Percentiles rank a stretch among this genome's conserved stretches.
phyloP scores from a whole-genome alignment of 2,329 filamentous ascomycete species.

The Penicillium italicum region DNA sequence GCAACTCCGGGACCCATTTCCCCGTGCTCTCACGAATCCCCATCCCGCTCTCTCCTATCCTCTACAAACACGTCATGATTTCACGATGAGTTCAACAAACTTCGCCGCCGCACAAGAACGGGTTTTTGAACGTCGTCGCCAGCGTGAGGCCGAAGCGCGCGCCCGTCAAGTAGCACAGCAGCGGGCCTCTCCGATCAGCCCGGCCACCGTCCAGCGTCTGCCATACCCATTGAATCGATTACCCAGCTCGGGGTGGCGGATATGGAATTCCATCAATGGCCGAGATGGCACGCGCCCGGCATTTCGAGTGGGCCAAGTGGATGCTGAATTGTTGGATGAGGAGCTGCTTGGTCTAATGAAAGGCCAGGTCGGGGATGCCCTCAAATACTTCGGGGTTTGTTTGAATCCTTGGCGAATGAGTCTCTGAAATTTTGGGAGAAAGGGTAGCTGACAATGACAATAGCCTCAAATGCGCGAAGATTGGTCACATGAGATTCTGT shows the following conservation, averaged over 20 bases:
- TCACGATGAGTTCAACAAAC: slow-evolving; percentile 57
- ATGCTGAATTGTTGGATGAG: slow-evolving; percentile 91
- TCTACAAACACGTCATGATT: slow-evolving; percentile 30
- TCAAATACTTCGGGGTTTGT: slow-evolving; percentile 77
- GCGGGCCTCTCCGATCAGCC: slow-evolving; percentile 49
- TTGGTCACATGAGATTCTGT: slow-evolving; percentile 79
- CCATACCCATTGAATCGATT: slow-evolving; percentile 62
- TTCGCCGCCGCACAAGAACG: slow-evolving; percentile 89
- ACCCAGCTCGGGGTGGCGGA: slow-evolving; percentile 38
- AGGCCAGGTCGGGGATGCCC: slow-evolving; percentile 77
- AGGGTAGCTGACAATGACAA: not conserved
- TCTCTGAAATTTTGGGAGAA: not conserved
- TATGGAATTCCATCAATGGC: slow-evolving; percentile 69
- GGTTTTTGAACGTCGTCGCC: slow-evolving; percentile 73
- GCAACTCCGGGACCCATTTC: slow-evolving; percentile 9
- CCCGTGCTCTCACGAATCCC: not conserved
- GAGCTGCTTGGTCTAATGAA: slow-evolving; percentile 84
- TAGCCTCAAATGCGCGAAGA: slow-evolving; percentile 71
- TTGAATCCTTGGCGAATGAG: not conserved
- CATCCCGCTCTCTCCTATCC: not conserved
- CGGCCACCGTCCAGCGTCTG: slow-evolving; percentile 55
- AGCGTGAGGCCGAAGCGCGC: slow-evolving; percentile 65
- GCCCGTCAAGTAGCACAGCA: slow-evolving; percentile 48
- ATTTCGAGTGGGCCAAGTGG: slow-evolving; percentile 92
- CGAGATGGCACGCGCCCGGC: slow-evolving; percentile 77